phyloP scores from a whole-genome alignment of 768 basidiomycete genomes.

The Epithele typhae region DNA sequence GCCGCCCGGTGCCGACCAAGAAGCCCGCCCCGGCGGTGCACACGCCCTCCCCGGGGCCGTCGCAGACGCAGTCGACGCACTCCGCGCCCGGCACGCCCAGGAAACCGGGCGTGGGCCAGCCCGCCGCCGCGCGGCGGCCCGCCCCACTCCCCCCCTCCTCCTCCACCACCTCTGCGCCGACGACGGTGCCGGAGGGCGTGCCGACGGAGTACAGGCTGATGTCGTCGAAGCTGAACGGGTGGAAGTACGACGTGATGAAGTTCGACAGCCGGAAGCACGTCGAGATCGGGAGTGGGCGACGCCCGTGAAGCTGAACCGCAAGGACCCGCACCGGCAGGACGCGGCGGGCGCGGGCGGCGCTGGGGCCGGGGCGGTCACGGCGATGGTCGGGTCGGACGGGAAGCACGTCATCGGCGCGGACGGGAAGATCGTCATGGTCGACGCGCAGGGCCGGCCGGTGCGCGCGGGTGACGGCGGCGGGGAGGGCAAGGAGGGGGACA shows the following conservation, averaged over 20 bases:
- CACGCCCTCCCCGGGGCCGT: constrained; percentile 12
- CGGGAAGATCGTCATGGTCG: constrained; percentile 77
- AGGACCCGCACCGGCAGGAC: constrained; percentile 61
- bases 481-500: constrained; percentile 12
- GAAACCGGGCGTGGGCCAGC: constrained; percentile 3
- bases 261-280: constrained; percentile 73
- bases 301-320: constrained; percentile 86
- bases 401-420: constrained; percentile 78
- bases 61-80: constrained; percentile 3
- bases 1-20: constrained; percentile 38
- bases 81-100: constrained; percentile 13
- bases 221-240: constrained; percentile 76
- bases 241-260: constrained; percentile 93
- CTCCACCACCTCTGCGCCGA: no score
- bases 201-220: constrained; percentile 77
- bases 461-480: constrained; percentile 45
- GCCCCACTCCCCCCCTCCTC: neutral
- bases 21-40: constrained; percentile 3
- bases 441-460: constrained; percentile 72
- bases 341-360: constrained; percentile 18
- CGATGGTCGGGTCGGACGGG: constrained; percentile 78
- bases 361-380: constrained; percentile 48
- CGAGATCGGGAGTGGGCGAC: constrained; percentile 65
- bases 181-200: constrained; percentile 54
- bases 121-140: constrained; percentile 6